phyloP scores from a whole-genome alignment of 169 alveolate species.

The Plasmodium billcollinsi region DNA sequence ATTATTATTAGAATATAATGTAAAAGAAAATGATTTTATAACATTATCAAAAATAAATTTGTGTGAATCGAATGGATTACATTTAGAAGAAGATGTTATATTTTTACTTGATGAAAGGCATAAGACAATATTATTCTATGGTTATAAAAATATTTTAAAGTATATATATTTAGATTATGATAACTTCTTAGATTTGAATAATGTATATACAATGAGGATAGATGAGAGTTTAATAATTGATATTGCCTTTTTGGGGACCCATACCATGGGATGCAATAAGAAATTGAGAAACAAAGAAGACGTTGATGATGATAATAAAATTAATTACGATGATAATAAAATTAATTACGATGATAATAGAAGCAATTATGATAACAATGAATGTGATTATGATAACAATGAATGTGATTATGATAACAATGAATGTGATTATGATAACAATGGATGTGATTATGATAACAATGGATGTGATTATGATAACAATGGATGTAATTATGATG shows the following conservation, averaged over 20 bases:
- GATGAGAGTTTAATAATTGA: constrained; percentile 61
- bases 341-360: neutral
- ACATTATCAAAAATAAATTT: constrained; percentile 43
- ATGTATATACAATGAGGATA: constrained; percentile 44
- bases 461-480: too few relatives aligned
- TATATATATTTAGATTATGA: constrained; percentile 68
- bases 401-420: neutral
- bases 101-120: constrained; percentile 63
- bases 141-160: constrained; percentile 51
- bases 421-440: neutral
- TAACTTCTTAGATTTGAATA: constrained; percentile 28
- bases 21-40: constrained; percentile 43
- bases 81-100: constrained; percentile 48
- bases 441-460: too few relatives aligned
- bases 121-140: constrained; percentile 55
- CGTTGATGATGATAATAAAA: neutral
- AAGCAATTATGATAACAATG: neutral
- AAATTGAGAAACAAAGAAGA: too few relatives aligned
- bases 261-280: too few relatives aligned
- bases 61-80: constrained; percentile 28
- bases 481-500: too few relatives aligned
- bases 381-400: neutral
- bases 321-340: neutral
- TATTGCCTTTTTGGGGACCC: constrained; percentile 9
- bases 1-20: constrained; percentile 31